A percentile compares a stretch with the other conserved stretches of the same genome.
phyloP scores from a whole-genome alignment of 352 stramenopile genomes.

The Aphanomyces euteiches region DNA sequence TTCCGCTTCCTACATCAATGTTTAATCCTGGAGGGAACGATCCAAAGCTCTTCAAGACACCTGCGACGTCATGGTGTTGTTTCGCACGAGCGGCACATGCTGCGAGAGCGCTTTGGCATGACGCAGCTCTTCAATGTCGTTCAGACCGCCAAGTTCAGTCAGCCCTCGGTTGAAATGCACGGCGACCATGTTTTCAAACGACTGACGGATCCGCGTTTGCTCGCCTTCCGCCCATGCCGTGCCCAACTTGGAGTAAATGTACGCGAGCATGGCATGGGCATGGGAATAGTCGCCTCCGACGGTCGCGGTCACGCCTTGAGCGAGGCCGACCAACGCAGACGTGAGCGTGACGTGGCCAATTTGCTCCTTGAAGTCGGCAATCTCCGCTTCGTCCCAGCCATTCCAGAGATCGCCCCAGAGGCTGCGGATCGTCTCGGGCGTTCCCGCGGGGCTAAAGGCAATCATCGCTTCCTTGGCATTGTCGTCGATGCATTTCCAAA shows the following conservation, averaged over 20 bases:
- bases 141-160: slow-evolving; percentile 55
- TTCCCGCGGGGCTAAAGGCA: slow-evolving; percentile 75
- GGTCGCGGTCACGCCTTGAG: slow-evolving; percentile 55
- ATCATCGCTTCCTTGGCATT: slow-evolving; percentile 54
- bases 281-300: slow-evolving; percentile 61
- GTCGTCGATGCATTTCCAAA: slow-evolving; percentile 56
- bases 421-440: slow-evolving; percentile 72
- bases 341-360: slow-evolving; percentile 71
- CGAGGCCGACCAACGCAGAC: slow-evolving; percentile 57
- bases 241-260: slow-evolving; percentile 80
- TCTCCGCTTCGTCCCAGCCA: slow-evolving; percentile 78
- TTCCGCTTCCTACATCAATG: slow-evolving; percentile 10
- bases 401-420: slow-evolving; percentile 85
- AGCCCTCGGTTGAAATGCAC: slow-evolving; percentile 72
- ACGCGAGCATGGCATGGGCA: slow-evolving; percentile 66
- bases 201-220: slow-evolving; percentile 78
- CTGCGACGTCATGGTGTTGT: slow-evolving; percentile 25
- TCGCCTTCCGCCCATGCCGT: slow-evolving; percentile 78
- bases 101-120: slow-evolving; percentile 26
- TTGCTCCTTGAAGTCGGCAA: slow-evolving; percentile 73
- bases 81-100: slow-evolving; percentile 9
- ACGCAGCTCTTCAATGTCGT: slow-evolving; percentile 75
- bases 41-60: not conserved
- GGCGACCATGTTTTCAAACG: slow-evolving; percentile 84
- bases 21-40: not conserved